phyloP scores from a whole-genome alignment of 805 yeast genomes.

The Pichia occidentalis region DNA sequence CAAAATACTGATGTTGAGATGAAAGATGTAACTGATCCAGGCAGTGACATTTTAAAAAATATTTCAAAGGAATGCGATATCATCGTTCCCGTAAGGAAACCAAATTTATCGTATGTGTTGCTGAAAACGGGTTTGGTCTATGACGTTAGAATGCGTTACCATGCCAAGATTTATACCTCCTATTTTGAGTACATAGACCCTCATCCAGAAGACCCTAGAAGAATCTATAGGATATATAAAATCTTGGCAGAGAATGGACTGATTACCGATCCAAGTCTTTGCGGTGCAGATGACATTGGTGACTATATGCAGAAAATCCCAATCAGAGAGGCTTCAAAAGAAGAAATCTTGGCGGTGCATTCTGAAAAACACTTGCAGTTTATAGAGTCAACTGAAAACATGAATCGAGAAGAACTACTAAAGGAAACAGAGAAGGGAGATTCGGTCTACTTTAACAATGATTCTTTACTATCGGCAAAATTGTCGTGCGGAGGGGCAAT shows the following conservation, averaged over 20 bases:
- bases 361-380: constrained; percentile 71
- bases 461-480: constrained; percentile 79
- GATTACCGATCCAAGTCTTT: constrained; percentile 67
- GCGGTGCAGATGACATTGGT: constrained; percentile 72
- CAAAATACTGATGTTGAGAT: constrained; percentile 8
- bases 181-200: constrained; percentile 95
- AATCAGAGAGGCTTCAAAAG: constrained; percentile 79
- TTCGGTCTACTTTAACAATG: constrained; percentile 91
- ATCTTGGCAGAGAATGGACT: constrained; percentile 91
- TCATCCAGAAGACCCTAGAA: constrained; percentile 97
- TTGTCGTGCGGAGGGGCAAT: constrained; percentile 95
- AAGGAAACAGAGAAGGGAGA: constrained; percentile 88
- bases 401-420: constrained; percentile 70
- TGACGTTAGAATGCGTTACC: constrained; percentile 96
- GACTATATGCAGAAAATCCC: constrained; percentile 85
- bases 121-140: constrained; percentile 90
- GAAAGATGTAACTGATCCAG: no score
- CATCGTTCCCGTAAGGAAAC: constrained; percentile 44
- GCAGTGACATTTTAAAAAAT: no score
- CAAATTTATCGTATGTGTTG: constrained; percentile 64
- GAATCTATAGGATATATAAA: constrained; percentile 90
- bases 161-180: constrained; percentile 87
- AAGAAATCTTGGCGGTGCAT: constrained; percentile 84
- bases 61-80: no score
- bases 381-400: constrained; percentile 65